Base-by-base conservation (phyloP, 2,329 filamentous ascomycete species). In the Fonsecaea monophora region DNA sequence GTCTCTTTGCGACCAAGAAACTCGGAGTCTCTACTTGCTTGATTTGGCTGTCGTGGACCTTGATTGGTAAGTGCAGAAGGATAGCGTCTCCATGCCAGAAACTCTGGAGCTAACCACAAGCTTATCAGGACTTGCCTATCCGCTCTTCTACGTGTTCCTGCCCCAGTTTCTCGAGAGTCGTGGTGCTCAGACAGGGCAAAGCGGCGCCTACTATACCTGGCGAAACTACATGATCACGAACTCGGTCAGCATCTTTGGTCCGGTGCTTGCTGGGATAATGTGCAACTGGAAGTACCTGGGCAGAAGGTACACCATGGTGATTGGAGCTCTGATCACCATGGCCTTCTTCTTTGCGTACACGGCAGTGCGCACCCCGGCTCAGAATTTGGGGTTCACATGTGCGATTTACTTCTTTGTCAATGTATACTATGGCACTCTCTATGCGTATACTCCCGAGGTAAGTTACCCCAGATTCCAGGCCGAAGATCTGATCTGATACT, bases 191-290 rank as follows among this genome's bases (percentile, higher is more conserved):
- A 92, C 92, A 64, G 89, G 89, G 15, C 90, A 93, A 70, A 88
- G 89, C 8, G 90, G 87, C 53, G 92, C 89, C 0, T 90, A 90
- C 72, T 80, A 90, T 48, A 92, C 89, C 0, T 94, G 93, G 77
- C 87, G 91, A 15, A 93, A 94, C 80, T 90, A 88, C 9, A 82
- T 92, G n/a, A 91, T 94, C 73, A 90, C 92, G 64, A 88, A 90
- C 4, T 83, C 86, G 0, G 84, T 92, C 65, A 90, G 89, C 0
- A 82, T 95, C 0, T 91, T 92, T 0, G 92, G 91, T 0, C 90
- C 90, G 0, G 77, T 94, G 0, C 71, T 92, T 1, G 92, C 91
- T 9, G 91, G 89, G 0, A 75, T 83, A 1, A 81, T 93, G 0
- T 90, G 94, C 32, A 90, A 94, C 74, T 74, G 90, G 18, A 90